A percentile compares a stretch with the other conserved stretches of the same genome.
phyloP scores from a whole-genome alignment of 2,329 filamentous ascomycete genomes.

The Diplodia mutila region DNA sequence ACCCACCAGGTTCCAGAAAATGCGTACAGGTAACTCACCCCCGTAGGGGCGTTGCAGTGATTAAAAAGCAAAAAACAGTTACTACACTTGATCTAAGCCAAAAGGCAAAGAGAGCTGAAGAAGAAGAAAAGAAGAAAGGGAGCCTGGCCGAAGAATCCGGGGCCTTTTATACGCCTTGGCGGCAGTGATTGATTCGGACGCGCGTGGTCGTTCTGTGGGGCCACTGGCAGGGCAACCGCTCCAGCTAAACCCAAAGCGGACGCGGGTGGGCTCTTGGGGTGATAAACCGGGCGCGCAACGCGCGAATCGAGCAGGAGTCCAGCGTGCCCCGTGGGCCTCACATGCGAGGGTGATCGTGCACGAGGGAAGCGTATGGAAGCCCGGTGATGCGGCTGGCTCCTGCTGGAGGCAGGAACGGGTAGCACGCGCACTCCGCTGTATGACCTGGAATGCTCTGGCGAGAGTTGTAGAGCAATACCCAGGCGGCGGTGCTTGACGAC shows the following conservation, averaged over 20 bases:
- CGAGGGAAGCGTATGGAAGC: background rate
- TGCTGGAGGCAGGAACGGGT: too few relatives aligned
- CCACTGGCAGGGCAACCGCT: too few relatives aligned
- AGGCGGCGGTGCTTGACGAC: background rate
- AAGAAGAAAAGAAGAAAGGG: background rate
- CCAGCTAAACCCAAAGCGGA: too few relatives aligned
- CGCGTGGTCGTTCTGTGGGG: too few relatives aligned
- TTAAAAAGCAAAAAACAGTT: background rate
- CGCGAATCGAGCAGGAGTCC: too few relatives aligned
- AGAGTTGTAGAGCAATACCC: background rate
- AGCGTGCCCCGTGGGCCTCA: background rate
- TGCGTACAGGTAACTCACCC: rapidly evolving
- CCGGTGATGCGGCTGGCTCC: too few relatives aligned
- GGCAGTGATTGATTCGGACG: too few relatives aligned
- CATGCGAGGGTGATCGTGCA: background rate
- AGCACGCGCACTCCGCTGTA: background rate
- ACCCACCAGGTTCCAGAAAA: background rate
- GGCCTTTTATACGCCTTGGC: background rate
- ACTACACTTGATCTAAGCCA: background rate
- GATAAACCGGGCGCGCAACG: too few relatives aligned
- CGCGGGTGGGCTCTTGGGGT: too few relatives aligned
- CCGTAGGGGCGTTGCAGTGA: background rate
- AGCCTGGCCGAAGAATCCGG: background rate
- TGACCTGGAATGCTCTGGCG: background rate
- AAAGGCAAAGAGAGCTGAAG: background rate